A percentile compares a stretch with the other conserved stretches of the same genome.
Conservation (phyloP, 441 rosid genomes). For the Aleurites moluccanus region DNA sequence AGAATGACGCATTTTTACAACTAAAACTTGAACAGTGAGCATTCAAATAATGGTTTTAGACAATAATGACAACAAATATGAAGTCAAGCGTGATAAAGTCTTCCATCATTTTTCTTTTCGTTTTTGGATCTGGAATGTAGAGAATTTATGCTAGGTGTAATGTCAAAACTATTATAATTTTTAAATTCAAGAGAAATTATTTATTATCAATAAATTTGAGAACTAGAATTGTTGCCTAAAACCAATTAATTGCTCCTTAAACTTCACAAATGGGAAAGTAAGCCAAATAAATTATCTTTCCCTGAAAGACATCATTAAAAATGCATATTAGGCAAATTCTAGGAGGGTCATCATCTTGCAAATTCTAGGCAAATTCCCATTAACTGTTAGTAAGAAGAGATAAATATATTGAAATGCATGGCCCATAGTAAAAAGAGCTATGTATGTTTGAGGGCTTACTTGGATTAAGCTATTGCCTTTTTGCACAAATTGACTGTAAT, state of each 20-base stretch:
- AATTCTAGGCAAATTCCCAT: background rate
- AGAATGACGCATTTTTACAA: background rate
- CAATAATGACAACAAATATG: background rate
- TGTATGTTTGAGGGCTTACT: background rate
- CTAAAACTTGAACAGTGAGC: background rate
- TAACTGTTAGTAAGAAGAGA: background rate
- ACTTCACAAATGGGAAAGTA: background rate
- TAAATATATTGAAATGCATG: background rate
- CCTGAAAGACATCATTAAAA: background rate
- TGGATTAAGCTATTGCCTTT: background rate
- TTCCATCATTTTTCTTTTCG: background rate
- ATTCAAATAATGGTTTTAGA: background rate
- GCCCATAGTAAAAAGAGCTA: background rate
- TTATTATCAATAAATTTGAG: constrained; percentile 1
- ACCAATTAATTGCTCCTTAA: background rate
- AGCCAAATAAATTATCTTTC: background rate
- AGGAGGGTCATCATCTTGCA: background rate
- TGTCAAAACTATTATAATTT: background rate
- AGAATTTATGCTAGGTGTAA: background rate
- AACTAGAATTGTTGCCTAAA: too few relatives aligned
- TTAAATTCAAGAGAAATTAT: background rate
- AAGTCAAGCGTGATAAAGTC: background rate
- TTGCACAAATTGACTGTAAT: background rate
- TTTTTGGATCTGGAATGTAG: background rate
- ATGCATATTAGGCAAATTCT: background rate